Base-by-base conservation (phyloP, 805 yeast genomes). In the Wickerhamomyces queroliae region DNA sequence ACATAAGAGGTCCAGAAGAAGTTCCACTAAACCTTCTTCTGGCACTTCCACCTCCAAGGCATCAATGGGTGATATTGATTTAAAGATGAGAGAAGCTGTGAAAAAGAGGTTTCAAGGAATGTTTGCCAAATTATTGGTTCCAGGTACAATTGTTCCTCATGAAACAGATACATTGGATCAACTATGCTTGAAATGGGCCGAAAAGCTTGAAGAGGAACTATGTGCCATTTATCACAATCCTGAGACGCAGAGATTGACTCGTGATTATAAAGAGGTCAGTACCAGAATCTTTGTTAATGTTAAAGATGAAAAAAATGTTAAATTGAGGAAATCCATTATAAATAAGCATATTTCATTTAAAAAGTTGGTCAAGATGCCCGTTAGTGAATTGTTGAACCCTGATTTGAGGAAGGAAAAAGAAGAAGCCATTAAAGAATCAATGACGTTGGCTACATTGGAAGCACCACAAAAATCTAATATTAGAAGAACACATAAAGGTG, bases 401-500 rank as follows among this genome's bases (percentile, higher is more conserved):
- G 91, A 83, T 48, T 67, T 83, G 45, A 80, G 75, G 47, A 69
- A 73, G 47, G 74, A 81, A 41, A 90, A 89, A 15, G 83, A 80
- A 46, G 75, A 76, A 36, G 86, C 85, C 10, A 74, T 83, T 37
- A 76, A 75, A 42, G 84, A 84, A 56, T 74, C 82, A 25, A 76
- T 85, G 39, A 69, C 78, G 22, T 80, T 83, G 40, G 72, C 84
- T 15, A 83, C 89, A 12, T 62, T 89, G 36, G 79, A 80, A 32
- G 70, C 61, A 19, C 76, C 74, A 27, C 72, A 67, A 29, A 76
- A 69, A 24, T 88, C 88, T 15, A 71, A 80, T 33, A 76, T 86
- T 47, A 70, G 87, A 48, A 71, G 88, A 51, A 86, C 96, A 3
- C 95, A 88, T 57, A 85, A 83, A 58, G 96, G 96, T 20, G 95